Percentiles rank a stretch among this genome's conserved stretches.
Evolutionary conservation across 75 land plant genomes (phyloP).

Genomic region (Picea sitchensis): DNA sequence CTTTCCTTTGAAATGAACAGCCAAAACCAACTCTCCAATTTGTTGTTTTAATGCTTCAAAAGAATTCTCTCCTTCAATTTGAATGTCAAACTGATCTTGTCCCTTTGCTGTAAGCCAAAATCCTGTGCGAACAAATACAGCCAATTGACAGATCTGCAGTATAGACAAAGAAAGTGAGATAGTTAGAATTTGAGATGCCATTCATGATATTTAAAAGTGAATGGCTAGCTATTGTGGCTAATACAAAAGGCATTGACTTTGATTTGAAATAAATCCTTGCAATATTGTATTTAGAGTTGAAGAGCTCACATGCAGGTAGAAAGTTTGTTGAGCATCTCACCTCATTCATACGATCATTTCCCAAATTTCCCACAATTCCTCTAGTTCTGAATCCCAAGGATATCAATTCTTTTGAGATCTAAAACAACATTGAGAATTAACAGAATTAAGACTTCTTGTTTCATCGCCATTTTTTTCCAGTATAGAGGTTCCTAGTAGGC

Average conservation of each 20-base stretch:
- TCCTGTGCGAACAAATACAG: slow-evolving; percentile 35
- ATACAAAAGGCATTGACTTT: neutral
- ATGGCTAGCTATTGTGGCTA: neutral
- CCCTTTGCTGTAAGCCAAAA: slow-evolving; percentile 43
- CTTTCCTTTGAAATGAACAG: neutral
- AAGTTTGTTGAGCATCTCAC: neutral
- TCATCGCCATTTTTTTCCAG: neutral
- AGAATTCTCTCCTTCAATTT: slow-evolving; percentile 19
- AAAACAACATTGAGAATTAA: neutral
- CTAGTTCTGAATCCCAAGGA: neutral
- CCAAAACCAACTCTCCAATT: slow-evolving; percentile 9
- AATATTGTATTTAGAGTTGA: neutral
- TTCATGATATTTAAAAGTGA: neutral
- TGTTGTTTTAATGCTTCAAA: neutral
- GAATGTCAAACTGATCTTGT: slow-evolving; percentile 27
- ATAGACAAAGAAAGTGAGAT: neutral
- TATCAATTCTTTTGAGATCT: neutral
- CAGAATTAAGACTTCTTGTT: neutral
- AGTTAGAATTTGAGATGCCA: neutral
- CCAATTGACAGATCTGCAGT: slow-evolving; percentile 9
- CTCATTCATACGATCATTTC: neutral
- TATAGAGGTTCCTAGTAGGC: neutral
- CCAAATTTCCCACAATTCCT: neutral
- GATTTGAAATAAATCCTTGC: neutral
- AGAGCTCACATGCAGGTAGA: too few relatives aligned